phyloP scores from a whole-genome alignment of 139 green algal genomes.

The Asterochloris sp. region DNA sequence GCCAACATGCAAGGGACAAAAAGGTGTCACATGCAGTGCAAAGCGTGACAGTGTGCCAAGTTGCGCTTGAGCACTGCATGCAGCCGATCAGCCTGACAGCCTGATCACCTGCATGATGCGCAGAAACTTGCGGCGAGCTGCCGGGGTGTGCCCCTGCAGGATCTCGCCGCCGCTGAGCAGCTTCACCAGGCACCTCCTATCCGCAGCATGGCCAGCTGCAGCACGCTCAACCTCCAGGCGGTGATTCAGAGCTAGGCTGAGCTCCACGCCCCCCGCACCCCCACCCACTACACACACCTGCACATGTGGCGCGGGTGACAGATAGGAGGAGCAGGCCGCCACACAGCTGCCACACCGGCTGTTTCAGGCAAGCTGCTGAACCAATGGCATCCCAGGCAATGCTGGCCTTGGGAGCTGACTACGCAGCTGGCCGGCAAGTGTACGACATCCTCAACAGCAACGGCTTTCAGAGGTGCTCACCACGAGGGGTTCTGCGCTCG shows the following conservation, averaged over 20 bases:
- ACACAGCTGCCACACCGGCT: no score
- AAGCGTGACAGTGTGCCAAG: no score
- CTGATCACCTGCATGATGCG: conserved; percentile 8
- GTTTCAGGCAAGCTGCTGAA: no score
- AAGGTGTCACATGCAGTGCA: no score
- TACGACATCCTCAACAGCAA: no score
- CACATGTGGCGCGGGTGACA: not conserved
- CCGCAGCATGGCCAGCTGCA: not conserved
- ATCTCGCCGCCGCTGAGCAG: conserved; percentile 39
- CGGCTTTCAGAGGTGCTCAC: not conserved
- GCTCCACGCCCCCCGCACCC: conserved; percentile 86
- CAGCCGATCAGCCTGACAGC: no score
- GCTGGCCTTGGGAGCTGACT: no score
- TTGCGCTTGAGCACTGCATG: no score
- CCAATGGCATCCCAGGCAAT: no score
- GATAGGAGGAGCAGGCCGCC: no score
- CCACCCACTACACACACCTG: conserved; percentile 85
- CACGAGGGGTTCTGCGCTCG: not conserved
- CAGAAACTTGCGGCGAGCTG: conserved; percentile 36
- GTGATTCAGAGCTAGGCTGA: conserved; percentile 78
- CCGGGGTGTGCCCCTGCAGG: conserved; percentile 28
- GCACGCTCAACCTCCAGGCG: conserved; percentile 48
- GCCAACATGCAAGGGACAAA: no score
- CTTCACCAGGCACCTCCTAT: conserved; percentile 20
- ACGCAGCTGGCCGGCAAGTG: no score